Evolutionary conservation across 2,329 filamentous ascomycete species (phyloP).

Genomic region (Penicillium thymicola): DNA sequence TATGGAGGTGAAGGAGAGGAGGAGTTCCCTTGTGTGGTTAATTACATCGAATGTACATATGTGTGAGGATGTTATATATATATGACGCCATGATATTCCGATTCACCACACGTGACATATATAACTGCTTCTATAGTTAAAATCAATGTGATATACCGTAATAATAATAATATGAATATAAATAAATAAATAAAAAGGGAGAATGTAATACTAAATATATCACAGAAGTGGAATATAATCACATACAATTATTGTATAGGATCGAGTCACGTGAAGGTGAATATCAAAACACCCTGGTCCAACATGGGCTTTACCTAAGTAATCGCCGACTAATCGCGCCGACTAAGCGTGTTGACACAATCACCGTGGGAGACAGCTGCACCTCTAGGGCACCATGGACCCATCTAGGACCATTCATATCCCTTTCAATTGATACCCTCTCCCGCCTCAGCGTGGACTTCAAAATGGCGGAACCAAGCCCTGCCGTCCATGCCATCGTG

Average conservation of each 20-base stretch:
- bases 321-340: not conserved
- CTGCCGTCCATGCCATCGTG: constrained; percentile 45
- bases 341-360: not conserved
- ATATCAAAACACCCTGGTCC: not conserved
- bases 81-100: constrained; percentile 2
- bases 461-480: constrained; percentile 3
- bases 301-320: too few relatives aligned
- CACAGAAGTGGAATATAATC: not conserved
- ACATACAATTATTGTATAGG: not conserved
- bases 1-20: too few relatives aligned
- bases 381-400: not conserved
- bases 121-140: not conserved
- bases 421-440: not conserved
- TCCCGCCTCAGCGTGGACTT: not conserved
- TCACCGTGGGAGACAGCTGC: not conserved
- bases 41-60: constrained; percentile 1
- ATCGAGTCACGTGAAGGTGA: not conserved
- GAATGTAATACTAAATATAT: not conserved
- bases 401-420: not conserved
- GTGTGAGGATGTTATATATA: not conserved
- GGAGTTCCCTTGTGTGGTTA: not conserved
- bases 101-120: not conserved
- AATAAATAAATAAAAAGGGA: too few relatives aligned
- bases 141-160: not conserved
- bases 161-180: too few relatives aligned